Evolutionary conservation across 1,284 basidiomycete genomes (phyloP).

Genomic region (Sanghuangporus weigelae): DNA sequence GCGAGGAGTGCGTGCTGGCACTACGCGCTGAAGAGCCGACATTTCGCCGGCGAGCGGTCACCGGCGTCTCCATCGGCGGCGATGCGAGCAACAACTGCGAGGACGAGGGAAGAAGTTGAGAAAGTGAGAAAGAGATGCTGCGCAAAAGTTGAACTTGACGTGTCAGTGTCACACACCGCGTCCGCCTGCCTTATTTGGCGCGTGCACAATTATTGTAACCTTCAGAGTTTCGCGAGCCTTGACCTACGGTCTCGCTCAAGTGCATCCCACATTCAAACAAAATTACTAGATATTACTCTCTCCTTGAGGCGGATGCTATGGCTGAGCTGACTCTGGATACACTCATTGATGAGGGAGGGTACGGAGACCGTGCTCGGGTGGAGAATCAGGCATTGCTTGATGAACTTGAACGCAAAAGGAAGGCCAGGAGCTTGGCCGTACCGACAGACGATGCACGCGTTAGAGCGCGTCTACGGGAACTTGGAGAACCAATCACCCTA

Average conservation of each 20-base stretch:
- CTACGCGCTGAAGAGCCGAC: slow-evolving; percentile 3
- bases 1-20: slow-evolving; percentile 9
- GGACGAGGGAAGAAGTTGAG: background rate
- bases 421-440: slow-evolving; percentile 89
- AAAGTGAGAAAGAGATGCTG: background rate
- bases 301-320: slow-evolving; percentile 35
- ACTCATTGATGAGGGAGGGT: slow-evolving; percentile 70
- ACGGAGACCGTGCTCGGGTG: slow-evolving; percentile 58
- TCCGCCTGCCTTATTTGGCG: background rate
- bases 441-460: slow-evolving; percentile 96
- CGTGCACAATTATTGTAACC: slow-evolving; percentile 2
- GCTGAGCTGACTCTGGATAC: slow-evolving; percentile 68
- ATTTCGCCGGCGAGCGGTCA: slow-evolving; percentile 15
- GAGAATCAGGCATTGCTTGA: slow-evolving; percentile 83
- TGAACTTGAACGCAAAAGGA: slow-evolving; percentile 93
- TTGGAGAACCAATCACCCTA: slow-evolving; percentile 93
- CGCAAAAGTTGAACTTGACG: background rate
- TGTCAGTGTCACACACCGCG: background rate
- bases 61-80: slow-evolving; percentile 15
- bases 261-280: too few species aligned
- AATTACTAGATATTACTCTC: too few species aligned
- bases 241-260: background rate
- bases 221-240: background rate
- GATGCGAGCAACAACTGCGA: background rate
- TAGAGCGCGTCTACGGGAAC: slow-evolving; percentile 81